Evolutionary conservation across 2,329 filamentous ascomycete genomes (phyloP), one percentile per base, ranked within the genome.

Genomic region (Fusarium liriodendri): DNA sequence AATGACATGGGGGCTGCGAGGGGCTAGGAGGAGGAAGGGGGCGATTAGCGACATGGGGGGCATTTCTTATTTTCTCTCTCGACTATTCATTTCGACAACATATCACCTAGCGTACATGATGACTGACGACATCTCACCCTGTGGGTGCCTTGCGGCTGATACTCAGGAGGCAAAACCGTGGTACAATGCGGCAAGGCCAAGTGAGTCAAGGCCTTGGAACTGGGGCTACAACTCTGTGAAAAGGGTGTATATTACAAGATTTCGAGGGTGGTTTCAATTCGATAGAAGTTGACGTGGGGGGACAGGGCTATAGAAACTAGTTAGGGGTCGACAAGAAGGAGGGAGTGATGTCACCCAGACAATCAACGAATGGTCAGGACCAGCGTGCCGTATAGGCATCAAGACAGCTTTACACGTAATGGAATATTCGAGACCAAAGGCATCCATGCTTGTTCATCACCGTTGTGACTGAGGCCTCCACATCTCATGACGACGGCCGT

Each of bases 391-490:
- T 64, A 58, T 61, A 74, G 73, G 75, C 76, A 69, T 66, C 69
- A 59, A 71, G 62, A 73, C 68, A 74, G 60, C 65, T 59, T 64
- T 78, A 70, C 70, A 71, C 64, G 66, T 70, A 73, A 76, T 76
- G 76, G 64, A 76, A 73, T 66, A 69, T 69, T 70, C 66, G 58
- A 72, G 70, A 71, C 67, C 58, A 59, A 50, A 37, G 33, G 42
- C 58, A 32, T 35, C 33, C 42, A 47, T 40, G 9, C 58, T 45
- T 45, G 57, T 50, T n/a, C 45, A 22, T 45, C 42, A 50, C 35
- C 52, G 38, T 45, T 69, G 45, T 61, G 20, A 52, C 60, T 74
- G 76, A 78, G 76, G 74, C 76, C 76, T 78, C 76, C 76, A 29
- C 64, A 45, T 9, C 20, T 50, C 45, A 66, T 37, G 50, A 47